Base-by-base conservation (phyloP, 2,329 filamentous ascomycete genomes). In the Colletotrichum sidae region DNA sequence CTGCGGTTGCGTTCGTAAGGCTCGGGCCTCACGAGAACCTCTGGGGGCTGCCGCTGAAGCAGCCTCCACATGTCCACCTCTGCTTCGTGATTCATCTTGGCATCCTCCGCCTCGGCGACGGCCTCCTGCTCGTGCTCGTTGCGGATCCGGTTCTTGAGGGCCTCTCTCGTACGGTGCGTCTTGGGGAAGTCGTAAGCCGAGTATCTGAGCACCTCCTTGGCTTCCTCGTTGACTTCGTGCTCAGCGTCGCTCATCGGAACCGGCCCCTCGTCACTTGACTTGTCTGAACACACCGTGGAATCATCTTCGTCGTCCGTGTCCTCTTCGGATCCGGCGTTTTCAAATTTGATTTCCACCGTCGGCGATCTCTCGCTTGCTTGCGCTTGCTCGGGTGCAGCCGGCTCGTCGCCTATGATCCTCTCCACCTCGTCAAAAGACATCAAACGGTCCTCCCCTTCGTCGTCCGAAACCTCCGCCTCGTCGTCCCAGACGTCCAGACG, bases 341-440 rank as follows among this genome's bases (percentile, higher is more conserved):
- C 41, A 15, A 50, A 33, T 13, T 47, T 57, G 47, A 47, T 41
- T 10, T 60, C 52, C 15, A 34, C 49, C 11, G 54, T 44, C 10
- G 44, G n/a, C 12, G 54, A 54, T 15, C 5, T 44, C 12, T 50
- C 33, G 13, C 38, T 34, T 1, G 33, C 13, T 34, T 44, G 25
- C 4, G 15, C 15, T 17, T 39, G 25, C 15, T 51, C 38, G 11
- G 15, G n/a, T 11, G n/a, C 35, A 35, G 52, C 51, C 9, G 42
- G n/a, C 1, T 62, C 51, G 6, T 59, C 37, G 3, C 62, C 76
- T 2, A 86, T 75, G 1, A 72, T 73, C 1, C 70, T 68, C 70
- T 85, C 84, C 8, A 85, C 79, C 37, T 81, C 77, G 13, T 81
- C 75, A 67, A 81, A 84, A 0, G 76, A 69, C 77, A 85, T 77